Conservation (phyloP, 768 basidiomycete species). For the Pulveroboletus frians region DNA sequence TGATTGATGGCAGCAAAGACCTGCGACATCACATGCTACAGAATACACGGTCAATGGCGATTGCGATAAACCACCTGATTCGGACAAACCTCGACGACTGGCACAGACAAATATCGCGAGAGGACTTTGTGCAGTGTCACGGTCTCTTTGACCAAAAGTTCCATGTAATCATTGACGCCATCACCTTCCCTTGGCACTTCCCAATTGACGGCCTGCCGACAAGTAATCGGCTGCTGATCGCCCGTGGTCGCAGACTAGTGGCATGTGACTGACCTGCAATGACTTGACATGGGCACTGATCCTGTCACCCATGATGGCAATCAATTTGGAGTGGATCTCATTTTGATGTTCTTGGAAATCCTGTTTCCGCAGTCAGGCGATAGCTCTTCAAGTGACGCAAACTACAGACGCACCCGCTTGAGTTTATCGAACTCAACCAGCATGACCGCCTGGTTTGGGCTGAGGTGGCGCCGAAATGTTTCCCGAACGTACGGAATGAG, state of each 20-base stretch:
- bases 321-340: slow-evolving; percentile 95
- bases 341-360: slow-evolving; percentile 99
- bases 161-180: slow-evolving; percentile 86
- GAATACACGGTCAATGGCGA: slow-evolving; percentile 10
- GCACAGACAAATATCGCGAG: slow-evolving; percentile 76
- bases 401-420: slow-evolving; percentile 66
- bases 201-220: slow-evolving; percentile 71
- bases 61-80: slow-evolving; percentile 4
- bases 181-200: slow-evolving; percentile 52
- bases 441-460: slow-evolving; percentile 93
- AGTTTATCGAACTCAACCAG: slow-evolving; percentile 97
- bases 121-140: slow-evolving; percentile 94
- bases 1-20: slow-evolving; percentile 93
- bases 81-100: slow-evolving; percentile 73
- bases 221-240: slow-evolving; percentile 3
- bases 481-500: slow-evolving; percentile 96
- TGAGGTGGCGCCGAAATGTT: slow-evolving; percentile 89
- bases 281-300: slow-evolving; percentile 79
- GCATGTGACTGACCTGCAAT: slow-evolving; percentile 53
- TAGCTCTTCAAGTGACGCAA: slow-evolving; percentile 1
- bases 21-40: slow-evolving; percentile 87
- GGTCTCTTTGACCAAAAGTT: slow-evolving; percentile 89
- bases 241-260: slow-evolving; percentile 1
- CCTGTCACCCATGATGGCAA: slow-evolving; percentile 97
- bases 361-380: slow-evolving; percentile 33